Base-by-base conservation (phyloP, 2,329 filamentous ascomycete genomes). In the Alternaria dauci region DNA sequence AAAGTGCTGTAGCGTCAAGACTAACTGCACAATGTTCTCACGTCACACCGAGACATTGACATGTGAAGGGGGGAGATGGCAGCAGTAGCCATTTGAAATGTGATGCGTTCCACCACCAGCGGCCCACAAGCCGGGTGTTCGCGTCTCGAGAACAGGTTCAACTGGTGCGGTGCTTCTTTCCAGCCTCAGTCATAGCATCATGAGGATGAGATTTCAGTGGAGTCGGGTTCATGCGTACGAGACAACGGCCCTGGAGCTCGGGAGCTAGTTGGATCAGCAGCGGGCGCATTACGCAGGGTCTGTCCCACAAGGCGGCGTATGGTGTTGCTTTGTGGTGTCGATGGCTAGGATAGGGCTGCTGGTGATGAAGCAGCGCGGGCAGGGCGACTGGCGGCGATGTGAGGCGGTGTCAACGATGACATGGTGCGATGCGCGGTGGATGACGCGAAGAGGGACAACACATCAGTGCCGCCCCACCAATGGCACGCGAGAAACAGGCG, bases 371-470 rank as follows among this genome's bases (percentile, higher is more conserved):
- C 48, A 50, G 32, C 32, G 32, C 32, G 6, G 12, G 32, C 32
- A 16, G 32, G 32, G 12, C 32, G 32, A 36, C 32, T 14, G 14
- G 32, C 14, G 11, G 14, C 32, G 5, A 14, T 36, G 12, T 41
- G 53, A 53, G 55, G 55, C 38, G 38, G 39, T 52, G 46, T 52
- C 46, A 25, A 25, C 30, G 47, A 16, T 52, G 47, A 28, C 42
- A 30, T 38, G 46, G 63, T 58, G 61, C 60, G 25, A 38, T 30
- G 56, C 55, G 67, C 62, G 61, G 65, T 63, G 59, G 67, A 69
- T 69, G 68, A 69, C 66, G 69, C 67, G 61, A 66, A 60, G 26
- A 57, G 61, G 62, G 67, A 67, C 70, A 72, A 65, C 70, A 68
- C 70, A 72, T 69, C 67, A 56, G 46, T 18, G 14, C 28, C 9